phyloP scores from a whole-genome alignment of 2,329 filamentous ascomycete genomes.

The Fusarium oxysporum region DNA sequence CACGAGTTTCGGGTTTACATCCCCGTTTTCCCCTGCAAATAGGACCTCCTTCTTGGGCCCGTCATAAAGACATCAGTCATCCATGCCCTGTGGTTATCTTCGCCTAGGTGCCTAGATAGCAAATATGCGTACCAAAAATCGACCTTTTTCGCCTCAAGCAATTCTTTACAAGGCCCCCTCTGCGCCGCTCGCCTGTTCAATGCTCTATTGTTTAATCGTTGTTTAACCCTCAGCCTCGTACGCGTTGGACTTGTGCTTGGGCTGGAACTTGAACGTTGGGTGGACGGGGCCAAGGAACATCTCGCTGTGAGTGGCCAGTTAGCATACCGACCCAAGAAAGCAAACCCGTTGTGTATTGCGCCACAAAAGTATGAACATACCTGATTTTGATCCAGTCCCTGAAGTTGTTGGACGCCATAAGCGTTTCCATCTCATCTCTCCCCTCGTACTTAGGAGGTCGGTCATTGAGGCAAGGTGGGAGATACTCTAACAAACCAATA shows the following conservation, averaged over 20 bases:
- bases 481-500: constrained; percentile 84
- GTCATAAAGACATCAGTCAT: not conserved
- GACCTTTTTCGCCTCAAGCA: not conserved
- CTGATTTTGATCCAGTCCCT: constrained; percentile 99
- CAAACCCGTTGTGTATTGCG: not conserved
- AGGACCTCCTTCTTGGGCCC: not conserved
- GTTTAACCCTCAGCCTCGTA: constrained; percentile 80
- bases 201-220: constrained; percentile 47
- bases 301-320: constrained; percentile 69
- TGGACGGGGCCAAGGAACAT: constrained; percentile 97
- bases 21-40: not conserved
- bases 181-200: not conserved
- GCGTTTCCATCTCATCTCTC: constrained; percentile 91
- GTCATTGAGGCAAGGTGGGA: constrained; percentile 91
- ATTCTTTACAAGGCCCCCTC: not conserved
- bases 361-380: constrained; percentile 62
- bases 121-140: constrained; percentile 11
- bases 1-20: not conserved
- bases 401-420: constrained; percentile 90
- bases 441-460: constrained; percentile 86
- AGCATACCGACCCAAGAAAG: constrained; percentile 4
- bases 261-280: constrained; percentile 91
- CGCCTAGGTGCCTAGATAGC: not conserved
- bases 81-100: not conserved
- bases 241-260: constrained; percentile 96